Conservation (phyloP, 345 rosid genomes). For the Iberis pinnata region DNA sequence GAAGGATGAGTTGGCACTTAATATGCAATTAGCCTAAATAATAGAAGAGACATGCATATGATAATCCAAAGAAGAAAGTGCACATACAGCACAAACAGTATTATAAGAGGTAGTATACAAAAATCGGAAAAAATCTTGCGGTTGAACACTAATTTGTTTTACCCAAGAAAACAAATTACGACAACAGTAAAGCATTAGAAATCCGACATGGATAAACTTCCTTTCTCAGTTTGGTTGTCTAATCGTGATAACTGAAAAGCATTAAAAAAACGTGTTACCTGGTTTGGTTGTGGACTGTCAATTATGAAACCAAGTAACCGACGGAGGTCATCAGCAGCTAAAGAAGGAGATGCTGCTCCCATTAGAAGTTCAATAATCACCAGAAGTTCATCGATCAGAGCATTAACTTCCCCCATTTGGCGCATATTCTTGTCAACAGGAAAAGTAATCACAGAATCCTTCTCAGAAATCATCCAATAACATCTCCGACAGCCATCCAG, state of each 20-base stretch:
- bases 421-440: conserved; percentile 50
- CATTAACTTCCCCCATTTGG: conserved; percentile 92
- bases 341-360: conserved; percentile 76
- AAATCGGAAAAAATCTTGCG: too few relatives aligned
- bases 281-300: conserved; percentile 97
- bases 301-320: conserved; percentile 87
- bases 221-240: conserved; percentile 52
- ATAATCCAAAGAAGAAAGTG: too few relatives aligned
- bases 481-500: conserved; percentile 99
- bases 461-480: conserved; percentile 85
- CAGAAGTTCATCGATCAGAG: conserved; percentile 95
- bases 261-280: conserved; percentile 41
- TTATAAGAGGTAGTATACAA: too few relatives aligned
- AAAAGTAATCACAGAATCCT: conserved; percentile 64
- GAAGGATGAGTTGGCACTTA: too few relatives aligned
- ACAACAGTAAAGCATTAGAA: not conserved
- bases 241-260: not conserved
- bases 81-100: too few relatives aligned
- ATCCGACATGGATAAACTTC: not conserved
- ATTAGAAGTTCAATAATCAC: conserved; percentile 94
- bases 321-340: conserved; percentile 70
- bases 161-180: not conserved
- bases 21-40: too few relatives aligned
- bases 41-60: too few relatives aligned
- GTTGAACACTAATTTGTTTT: conserved; percentile 3